Conservation (phyloP, 306 rosid species). For the Acacia crassicarpa region DNA sequence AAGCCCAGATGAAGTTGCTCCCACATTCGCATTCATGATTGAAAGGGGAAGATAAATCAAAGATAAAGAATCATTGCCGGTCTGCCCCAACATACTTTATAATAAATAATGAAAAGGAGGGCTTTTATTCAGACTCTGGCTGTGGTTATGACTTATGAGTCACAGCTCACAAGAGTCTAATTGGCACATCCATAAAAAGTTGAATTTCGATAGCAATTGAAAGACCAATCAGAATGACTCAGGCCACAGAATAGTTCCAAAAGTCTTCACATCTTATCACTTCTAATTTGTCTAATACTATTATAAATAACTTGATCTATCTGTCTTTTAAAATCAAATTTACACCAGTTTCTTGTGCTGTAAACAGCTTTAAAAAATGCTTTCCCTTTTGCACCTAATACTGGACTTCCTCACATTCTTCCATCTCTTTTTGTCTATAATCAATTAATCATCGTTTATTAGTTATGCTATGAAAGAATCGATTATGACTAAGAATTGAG, state of each 20-base stretch:
- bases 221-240: conserved; percentile 23
- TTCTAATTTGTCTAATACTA: not conserved
- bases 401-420: not conserved
- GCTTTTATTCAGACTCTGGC: conserved; percentile 5
- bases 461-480: not conserved
- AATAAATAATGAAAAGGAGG: conserved; percentile 17
- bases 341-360: not conserved
- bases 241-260: conserved; percentile 14
- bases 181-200: conserved; percentile 30
- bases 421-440: conserved; percentile 3
- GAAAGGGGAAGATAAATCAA: conserved; percentile 49
- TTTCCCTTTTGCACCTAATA: conserved; percentile 13
- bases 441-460: conserved; percentile 8
- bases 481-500: not conserved
- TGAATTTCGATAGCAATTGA: conserved; percentile 37
- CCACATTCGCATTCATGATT: conserved; percentile 53
- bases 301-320: not conserved
- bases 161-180: conserved; percentile 27
- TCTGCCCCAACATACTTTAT: not conserved
- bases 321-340: not conserved
- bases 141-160: not conserved
- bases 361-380: not conserved
- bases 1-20: conserved; percentile 51
- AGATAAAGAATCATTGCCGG: conserved; percentile 44
- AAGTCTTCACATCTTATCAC: conserved; percentile 31